A percentile compares a stretch with the other conserved stretches of the same genome.
phyloP scores from a whole-genome alignment of 1,139 yeast genomes.

The Hemisphaericaspora xylofermentans region DNA sequence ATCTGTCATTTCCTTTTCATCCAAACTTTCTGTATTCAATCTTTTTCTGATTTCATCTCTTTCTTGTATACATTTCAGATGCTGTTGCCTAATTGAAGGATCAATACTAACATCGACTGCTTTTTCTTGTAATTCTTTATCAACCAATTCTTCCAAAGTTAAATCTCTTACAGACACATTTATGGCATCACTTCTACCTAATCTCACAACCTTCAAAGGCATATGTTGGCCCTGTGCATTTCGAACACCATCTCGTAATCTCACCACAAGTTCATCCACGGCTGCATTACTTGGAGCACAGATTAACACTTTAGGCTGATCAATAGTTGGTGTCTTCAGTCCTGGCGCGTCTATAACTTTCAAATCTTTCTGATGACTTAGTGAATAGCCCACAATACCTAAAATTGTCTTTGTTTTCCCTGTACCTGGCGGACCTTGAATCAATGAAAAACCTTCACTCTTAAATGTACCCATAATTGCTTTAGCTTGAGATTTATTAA shows the following conservation, averaged over 20 bases:
- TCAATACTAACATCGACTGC: constrained; percentile 40
- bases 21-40: constrained; percentile 29
- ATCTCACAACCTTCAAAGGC: constrained; percentile 75
- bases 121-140: constrained; percentile 53
- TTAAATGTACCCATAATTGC: constrained; percentile 77
- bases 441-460: constrained; percentile 76
- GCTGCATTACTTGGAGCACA: constrained; percentile 99
- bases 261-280: constrained; percentile 90
- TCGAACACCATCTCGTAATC: constrained; percentile 73
- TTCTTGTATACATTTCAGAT: constrained; percentile 49
- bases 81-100: constrained; percentile 50
- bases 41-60: constrained; percentile 48
- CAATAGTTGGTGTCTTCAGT: constrained; percentile 16
- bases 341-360: constrained; percentile 30
- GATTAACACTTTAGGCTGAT: constrained; percentile 53
- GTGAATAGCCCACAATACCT: constrained; percentile 81
- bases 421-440: constrained; percentile 98
- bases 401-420: constrained; percentile 97
- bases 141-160: constrained; percentile 86
- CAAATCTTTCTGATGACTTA: constrained; percentile 33
- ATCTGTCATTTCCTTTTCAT: constrained; percentile 40
- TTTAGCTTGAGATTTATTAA: constrained; percentile 84
- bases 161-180: constrained; percentile 79
- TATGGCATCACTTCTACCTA: constrained; percentile 89
- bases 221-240: constrained; percentile 57